A percentile compares a stretch with the other conserved stretches of the same genome.
Conservation (phyloP, 495 filamentous ascomycete species). For the Penicillium psychrofluorescens region DNA sequence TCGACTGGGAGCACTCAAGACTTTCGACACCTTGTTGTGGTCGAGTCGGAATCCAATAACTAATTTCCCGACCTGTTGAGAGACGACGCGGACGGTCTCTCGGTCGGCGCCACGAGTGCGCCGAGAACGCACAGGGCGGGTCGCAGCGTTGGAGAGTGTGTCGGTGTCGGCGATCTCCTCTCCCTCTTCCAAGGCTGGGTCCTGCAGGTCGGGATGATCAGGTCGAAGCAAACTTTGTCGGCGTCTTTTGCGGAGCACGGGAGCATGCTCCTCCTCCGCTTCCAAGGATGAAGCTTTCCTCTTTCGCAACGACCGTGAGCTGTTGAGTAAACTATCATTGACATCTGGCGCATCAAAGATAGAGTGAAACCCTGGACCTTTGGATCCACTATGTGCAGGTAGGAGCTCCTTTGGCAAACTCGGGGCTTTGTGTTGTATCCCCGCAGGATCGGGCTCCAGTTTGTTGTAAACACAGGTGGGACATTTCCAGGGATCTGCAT, state of each 20-base stretch:
- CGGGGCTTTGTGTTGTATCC: conserved; percentile 31
- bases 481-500: conserved; percentile 67
- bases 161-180: conserved; percentile 14
- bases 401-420: conserved; percentile 68
- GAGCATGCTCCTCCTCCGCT: conserved; percentile 45
- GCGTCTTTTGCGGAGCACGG: conserved; percentile 38
- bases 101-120: conserved; percentile 28
- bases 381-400: conserved; percentile 58
- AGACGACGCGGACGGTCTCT: conserved; percentile 29
- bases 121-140: conserved; percentile 25
- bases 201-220: conserved; percentile 14
- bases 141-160: conserved; percentile 19
- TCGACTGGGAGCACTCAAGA: conserved; percentile 38
- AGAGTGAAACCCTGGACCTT: conserved; percentile 75
- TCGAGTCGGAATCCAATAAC: conserved; percentile 55
- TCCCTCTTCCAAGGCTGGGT: conserved; percentile 11
- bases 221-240: conserved; percentile 26
- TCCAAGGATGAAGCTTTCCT: conserved; percentile 61
- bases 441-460: conserved; percentile 42
- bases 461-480: conserved; percentile 65
- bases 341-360: conserved; percentile 65
- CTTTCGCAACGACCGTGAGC: conserved; percentile 79
- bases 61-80: conserved; percentile 36
- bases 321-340: conserved; percentile 76
- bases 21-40: conserved; percentile 48